Evolutionary conservation across 495 filamentous ascomycete genomes (phyloP), one percentile per base, ranked within the genome.

Genomic region (Cenococcum geophilum): DNA sequence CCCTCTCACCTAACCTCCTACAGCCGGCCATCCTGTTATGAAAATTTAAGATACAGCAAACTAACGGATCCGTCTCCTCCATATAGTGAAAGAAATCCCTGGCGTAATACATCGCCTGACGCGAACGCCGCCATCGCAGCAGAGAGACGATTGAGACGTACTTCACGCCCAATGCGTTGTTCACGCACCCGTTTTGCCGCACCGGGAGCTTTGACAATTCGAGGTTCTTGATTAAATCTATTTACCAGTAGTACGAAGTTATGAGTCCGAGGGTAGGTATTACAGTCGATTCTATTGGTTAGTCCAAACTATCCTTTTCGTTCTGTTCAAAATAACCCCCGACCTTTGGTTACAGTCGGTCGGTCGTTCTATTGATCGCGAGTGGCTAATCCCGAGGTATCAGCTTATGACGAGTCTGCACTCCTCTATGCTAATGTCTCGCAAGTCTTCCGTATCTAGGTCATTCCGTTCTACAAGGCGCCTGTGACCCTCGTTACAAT

Each of bases 161-260:
- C 72, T 96, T 89, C 75, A 80, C 83, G 1, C 79, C 78, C 9
- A 72, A 83, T 63, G 84, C 88, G 16, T 78, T 82, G 58, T 93
- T 95, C 71, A 76, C 80, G 2, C 91, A 96, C 69, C 90, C 91
- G 0, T 87, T 95, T 73, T 92, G 88, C 69, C 83, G 83, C 21
- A 85, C 90, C 1, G 82, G 83, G 37, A 80, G 79, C 61, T 84
- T 83, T 70, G 72, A 70, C 8, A 61, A 76, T 21, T 86, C 87
- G 12, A 78, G 89, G 45, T 78, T 76, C 69, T 69, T 86, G 20
- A 77, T 95, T 27, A 76, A 77, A 59, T 79, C 80, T 59, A 86
- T 95, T 40, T 92, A 86, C 65, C 87, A 86, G 61, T 95, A 89
- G 88, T 93, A 95, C 73, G 89, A 89, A 69, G 85, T 92, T 64